Conservation (phyloP, 2,329 filamentous ascomycete species). For the Graphiopsis chlorocephala region DNA sequence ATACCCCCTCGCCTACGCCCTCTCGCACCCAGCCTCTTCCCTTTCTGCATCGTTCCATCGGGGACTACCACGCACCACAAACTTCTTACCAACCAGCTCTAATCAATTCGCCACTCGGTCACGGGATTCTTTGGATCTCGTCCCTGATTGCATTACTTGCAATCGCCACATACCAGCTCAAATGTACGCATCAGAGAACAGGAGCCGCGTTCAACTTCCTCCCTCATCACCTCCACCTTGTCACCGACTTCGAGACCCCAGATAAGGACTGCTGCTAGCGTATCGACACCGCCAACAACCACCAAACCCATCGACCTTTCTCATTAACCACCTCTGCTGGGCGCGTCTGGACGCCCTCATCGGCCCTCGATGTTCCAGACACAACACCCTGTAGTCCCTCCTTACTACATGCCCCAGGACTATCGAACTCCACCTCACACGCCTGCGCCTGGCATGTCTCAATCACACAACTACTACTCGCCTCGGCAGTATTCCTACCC, state of each 20-base stretch:
- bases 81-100: conserved; percentile 12
- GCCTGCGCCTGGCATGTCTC: conserved; percentile 44
- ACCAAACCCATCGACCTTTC: neutral
- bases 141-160: conserved; percentile 12
- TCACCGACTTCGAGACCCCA: conserved; percentile 15
- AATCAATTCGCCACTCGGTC: neutral
- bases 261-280: neutral
- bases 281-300: neutral
- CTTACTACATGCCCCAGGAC: conserved; percentile 48
- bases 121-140: conserved; percentile 16
- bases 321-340: conserved; percentile 14
- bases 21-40: conserved; percentile 12
- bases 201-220: conserved; percentile 15
- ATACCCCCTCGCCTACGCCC: conserved; percentile 14
- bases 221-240: conserved; percentile 11
- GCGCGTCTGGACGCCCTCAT: conserved; percentile 37
- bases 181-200: conserved; percentile 17
- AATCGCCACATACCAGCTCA: conserved; percentile 10
- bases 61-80: conserved; percentile 3
- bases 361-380: conserved; percentile 34
- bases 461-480: conserved; percentile 49
- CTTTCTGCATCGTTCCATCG: conserved; percentile 14
- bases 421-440: conserved; percentile 48
- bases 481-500: conserved; percentile 50
- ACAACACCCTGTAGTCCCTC: conserved; percentile 41